Conservation (phyloP, 169 alveolate species). For the Plasmodium chabaudi region DNA sequence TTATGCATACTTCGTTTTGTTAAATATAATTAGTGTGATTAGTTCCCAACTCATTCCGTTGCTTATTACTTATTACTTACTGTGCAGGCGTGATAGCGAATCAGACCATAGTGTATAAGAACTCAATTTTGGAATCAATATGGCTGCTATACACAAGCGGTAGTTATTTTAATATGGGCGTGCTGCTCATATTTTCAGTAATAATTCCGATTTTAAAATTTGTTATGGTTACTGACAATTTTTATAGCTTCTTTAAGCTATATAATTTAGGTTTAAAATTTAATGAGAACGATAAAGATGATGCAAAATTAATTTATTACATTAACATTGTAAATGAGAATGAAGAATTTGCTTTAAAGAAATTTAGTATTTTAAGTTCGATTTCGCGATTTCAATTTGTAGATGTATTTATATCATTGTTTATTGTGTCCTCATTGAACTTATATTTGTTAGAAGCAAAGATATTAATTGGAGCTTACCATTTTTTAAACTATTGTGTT, state of each 20-base stretch:
- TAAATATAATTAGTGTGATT: too few relatives aligned
- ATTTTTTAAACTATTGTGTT: slow-evolving; percentile 54
- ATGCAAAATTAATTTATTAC: slow-evolving; percentile 2
- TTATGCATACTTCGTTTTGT: too few relatives aligned
- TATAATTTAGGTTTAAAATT: slow-evolving; percentile 17
- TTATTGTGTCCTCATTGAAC: slow-evolving; percentile 63
- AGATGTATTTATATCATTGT: slow-evolving; percentile 59
- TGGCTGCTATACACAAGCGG: slow-evolving; percentile 30
- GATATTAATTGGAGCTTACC: slow-evolving; percentile 52
- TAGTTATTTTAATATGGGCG: slow-evolving; percentile 63
- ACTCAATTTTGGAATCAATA: slow-evolving; percentile 60
- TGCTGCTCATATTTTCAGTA: slow-evolving; percentile 49
- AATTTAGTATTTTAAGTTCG: slow-evolving; percentile 35
- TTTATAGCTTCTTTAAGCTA: slow-evolving; percentile 42
- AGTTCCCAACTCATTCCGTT: too few relatives aligned
- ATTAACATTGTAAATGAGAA: slow-evolving; percentile 59
- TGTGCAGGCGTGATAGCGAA: slow-evolving; percentile 33
- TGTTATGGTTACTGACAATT: slow-evolving; percentile 65
- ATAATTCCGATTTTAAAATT: slow-evolving; percentile 59
- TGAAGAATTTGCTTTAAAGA: slow-evolving; percentile 34
- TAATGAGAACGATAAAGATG: slow-evolving; percentile 19
- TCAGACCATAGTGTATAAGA: slow-evolving; percentile 28
- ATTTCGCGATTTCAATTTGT: slow-evolving; percentile 71
- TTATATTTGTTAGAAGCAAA: slow-evolving; percentile 50
- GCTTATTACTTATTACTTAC: neutral